Evolutionary conservation across 1,139 yeast species (phyloP).

Genomic region (Debaryomycetaceae sp.): DNA sequence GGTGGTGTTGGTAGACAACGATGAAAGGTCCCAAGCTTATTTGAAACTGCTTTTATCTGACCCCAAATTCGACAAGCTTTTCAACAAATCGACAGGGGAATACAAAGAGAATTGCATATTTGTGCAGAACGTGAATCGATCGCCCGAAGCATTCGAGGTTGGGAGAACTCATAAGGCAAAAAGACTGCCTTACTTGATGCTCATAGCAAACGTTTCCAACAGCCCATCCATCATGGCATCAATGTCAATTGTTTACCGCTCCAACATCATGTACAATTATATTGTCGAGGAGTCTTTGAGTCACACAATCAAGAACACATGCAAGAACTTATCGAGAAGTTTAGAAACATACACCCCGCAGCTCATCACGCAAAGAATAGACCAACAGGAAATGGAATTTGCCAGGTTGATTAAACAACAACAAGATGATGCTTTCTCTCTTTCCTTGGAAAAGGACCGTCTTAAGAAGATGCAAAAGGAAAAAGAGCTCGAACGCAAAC

Average conservation of each 20-base stretch:
- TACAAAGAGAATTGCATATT: conserved; percentile 41
- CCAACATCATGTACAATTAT: conserved; percentile 26
- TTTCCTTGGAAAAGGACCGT: conserved; percentile 46
- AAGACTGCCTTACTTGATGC: conserved; percentile 42
- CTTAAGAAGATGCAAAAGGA: conserved; percentile 32
- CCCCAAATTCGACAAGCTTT: conserved; percentile 25
- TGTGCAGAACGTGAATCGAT: conserved; percentile 31
- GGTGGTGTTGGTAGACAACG: conserved; percentile 37
- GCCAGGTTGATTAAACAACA: conserved; percentile 50
- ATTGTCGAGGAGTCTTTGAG: conserved; percentile 17
- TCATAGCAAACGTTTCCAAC: conserved; percentile 50
- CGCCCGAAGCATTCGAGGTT: conserved; percentile 52
- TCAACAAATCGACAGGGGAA: conserved; percentile 32
- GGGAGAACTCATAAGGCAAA: conserved; percentile 40
- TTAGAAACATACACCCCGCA: conserved; percentile 50
- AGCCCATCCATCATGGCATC: conserved; percentile 48
- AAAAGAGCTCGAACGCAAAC: conserved; percentile 10
- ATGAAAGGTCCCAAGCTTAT: conserved; percentile 24
- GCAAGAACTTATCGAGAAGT: conserved; percentile 30
- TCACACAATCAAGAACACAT: conserved; percentile 23
- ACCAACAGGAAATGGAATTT: conserved; percentile 51
- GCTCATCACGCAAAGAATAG: conserved; percentile 46
- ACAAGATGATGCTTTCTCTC: conserved; percentile 55
- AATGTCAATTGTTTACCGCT: conserved; percentile 49
- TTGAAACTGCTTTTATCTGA: conserved; percentile 24